Evolutionary conservation across 768 basidiomycete species (phyloP).

Genomic region (Zangia roseola): DNA sequence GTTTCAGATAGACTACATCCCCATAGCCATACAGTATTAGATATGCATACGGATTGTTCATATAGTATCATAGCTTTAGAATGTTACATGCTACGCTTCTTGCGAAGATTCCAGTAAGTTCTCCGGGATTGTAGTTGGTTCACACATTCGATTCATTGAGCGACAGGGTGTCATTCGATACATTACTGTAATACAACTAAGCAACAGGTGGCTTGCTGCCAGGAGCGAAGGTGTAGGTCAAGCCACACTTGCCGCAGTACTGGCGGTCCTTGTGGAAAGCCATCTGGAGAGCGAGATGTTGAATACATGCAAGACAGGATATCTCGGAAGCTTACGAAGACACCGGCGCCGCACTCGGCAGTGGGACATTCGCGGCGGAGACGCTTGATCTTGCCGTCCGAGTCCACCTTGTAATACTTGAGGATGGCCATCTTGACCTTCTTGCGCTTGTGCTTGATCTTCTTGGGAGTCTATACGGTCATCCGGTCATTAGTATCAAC

Average conservation of each 20-base stretch:
- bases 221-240: slow-evolving; percentile 83
- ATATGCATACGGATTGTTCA: neutral
- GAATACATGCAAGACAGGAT: neutral
- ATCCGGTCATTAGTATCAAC: slow-evolving; percentile 3
- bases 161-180: no score
- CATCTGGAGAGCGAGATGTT: slow-evolving; percentile 59
- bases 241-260: slow-evolving; percentile 94
- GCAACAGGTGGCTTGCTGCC: slow-evolving; percentile 74
- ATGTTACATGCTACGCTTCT: neutral
- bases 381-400: slow-evolving; percentile 99
- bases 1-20: neutral
- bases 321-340: slow-evolving; percentile 60
- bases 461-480: slow-evolving; percentile 81
- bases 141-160: no score
- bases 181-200: no score
- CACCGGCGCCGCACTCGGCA: slow-evolving; percentile 80
- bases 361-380: slow-evolving; percentile 93
- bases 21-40: no score
- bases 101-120: neutral
- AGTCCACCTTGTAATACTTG: slow-evolving; percentile 99
- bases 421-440: slow-evolving; percentile 99
- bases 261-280: slow-evolving; percentile 98
- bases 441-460: slow-evolving; percentile 99
- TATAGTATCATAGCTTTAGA: no score
- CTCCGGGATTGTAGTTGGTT: no score